Conservation (phyloP, 2,329 filamentous ascomycete species). For the Colletotrichum chlorophyti region DNA sequence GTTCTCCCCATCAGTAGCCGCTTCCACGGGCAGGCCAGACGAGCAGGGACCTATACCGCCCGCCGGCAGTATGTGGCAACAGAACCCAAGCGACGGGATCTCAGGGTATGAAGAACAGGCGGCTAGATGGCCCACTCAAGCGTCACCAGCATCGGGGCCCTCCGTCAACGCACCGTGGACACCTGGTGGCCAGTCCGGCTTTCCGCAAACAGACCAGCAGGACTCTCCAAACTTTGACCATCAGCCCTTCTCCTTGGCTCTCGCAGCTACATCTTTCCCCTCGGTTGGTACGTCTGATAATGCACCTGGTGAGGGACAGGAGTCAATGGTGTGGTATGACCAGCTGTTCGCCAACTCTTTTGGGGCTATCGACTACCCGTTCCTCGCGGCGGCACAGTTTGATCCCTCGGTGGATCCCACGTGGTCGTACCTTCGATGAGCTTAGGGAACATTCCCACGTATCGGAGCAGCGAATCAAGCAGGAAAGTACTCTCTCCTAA, state of each 20-base stretch:
- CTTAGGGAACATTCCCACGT: too few relatives aligned
- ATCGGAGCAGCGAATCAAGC: too few relatives aligned
- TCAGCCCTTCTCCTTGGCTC: neutral
- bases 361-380: conserved; percentile 41
- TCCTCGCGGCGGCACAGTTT: conserved; percentile 40
- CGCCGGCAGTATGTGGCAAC: neutral
- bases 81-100: neutral
- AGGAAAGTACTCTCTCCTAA: too few relatives aligned
- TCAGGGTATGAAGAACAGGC: neutral
- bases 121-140: neutral
- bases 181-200: conserved; percentile 1
- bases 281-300: neutral
- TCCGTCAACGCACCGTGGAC: conserved; percentile 1
- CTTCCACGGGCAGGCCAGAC: conserved; percentile 2
- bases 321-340: conserved; percentile 43
- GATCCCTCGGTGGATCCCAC: conserved; percentile 40
- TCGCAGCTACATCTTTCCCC: neutral
- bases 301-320: conserved; percentile 35
- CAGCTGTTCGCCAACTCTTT: conserved; percentile 42
- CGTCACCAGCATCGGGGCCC: neutral
- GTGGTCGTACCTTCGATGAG: conserved; percentile 37
- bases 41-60: neutral
- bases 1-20: conserved; percentile 10
- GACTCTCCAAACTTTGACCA: conserved; percentile 8
- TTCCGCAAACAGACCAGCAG: neutral